A percentile compares a stretch with the other conserved stretches of the same genome.
Evolutionary conservation across 2,329 filamentous ascomycete genomes (phyloP).

Genomic region (Pyrenochaeta sp.): DNA sequence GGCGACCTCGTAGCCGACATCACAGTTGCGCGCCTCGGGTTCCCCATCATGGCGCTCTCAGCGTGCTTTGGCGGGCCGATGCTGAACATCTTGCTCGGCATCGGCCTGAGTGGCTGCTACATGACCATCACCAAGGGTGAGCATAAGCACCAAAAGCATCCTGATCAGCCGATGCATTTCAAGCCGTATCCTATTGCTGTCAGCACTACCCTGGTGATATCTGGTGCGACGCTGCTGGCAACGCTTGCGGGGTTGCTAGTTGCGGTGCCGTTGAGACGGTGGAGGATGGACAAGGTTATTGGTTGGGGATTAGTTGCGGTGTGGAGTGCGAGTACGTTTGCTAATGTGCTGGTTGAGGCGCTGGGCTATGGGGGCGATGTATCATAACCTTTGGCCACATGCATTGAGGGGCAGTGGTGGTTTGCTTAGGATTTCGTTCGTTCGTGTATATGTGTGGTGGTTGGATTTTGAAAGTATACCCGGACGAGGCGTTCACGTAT

Average conservation of each 20-base stretch:
- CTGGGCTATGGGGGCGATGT: slow-evolving; percentile 46
- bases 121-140: slow-evolving; percentile 80
- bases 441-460: background rate
- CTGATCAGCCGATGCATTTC: slow-evolving; percentile 69
- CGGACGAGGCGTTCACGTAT: slow-evolving; percentile 1
- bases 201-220: slow-evolving; percentile 83
- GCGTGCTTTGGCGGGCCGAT: slow-evolving; percentile 98
- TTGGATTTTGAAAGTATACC: background rate
- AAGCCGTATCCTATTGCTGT: slow-evolving; percentile 84
- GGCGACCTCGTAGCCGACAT: slow-evolving; percentile 95
- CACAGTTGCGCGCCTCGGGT: slow-evolving; percentile 90
- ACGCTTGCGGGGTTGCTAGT: slow-evolving; percentile 82
- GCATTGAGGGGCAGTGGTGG: too few species aligned
- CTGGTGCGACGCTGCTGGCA: slow-evolving; percentile 79
- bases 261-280: slow-evolving; percentile 67
- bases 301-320: slow-evolving; percentile 80
- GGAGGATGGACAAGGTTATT: slow-evolving; percentile 57
- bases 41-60: slow-evolving; percentile 92
- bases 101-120: slow-evolving; percentile 88
- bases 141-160: slow-evolving; percentile 71
- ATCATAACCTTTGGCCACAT: slow-evolving; percentile 17
- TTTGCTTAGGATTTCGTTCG: background rate
- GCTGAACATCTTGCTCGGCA: slow-evolving; percentile 94
- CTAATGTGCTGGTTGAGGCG: slow-evolving; percentile 83
- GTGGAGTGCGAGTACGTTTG: slow-evolving; percentile 80